Conservation (phyloP, 768 basidiomycete genomes). For the Mycena haematopus region DNA sequence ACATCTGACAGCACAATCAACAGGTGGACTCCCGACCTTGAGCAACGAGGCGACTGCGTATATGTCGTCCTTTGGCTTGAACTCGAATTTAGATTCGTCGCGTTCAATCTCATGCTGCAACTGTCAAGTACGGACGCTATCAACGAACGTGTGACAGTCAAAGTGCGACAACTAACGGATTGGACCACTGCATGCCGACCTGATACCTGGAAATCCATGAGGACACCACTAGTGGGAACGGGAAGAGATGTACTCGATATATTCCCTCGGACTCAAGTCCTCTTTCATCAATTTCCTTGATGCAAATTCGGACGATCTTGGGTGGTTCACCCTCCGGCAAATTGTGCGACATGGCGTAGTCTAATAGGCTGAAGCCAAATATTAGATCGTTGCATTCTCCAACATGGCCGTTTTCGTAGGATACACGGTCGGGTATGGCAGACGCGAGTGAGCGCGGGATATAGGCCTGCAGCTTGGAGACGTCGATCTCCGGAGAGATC, state of each 20-base stretch:
- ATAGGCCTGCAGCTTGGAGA: slow-evolving; percentile 56
- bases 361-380: slow-evolving; percentile 86
- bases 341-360: slow-evolving; percentile 85
- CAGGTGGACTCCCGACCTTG: slow-evolving; percentile 60
- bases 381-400: slow-evolving; percentile 89
- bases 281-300: slow-evolving; percentile 81
- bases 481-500: slow-evolving; percentile 77
- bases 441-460: slow-evolving; percentile 69
- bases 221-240: slow-evolving; percentile 6
- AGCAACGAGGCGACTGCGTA: slow-evolving; percentile 84
- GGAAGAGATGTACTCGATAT: slow-evolving; percentile 61
- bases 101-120: slow-evolving; percentile 87
- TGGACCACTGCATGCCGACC: slow-evolving; percentile 87
- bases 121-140: slow-evolving; percentile 43
- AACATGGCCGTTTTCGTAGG: slow-evolving; percentile 80
- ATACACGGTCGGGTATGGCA: slow-evolving; percentile 70
- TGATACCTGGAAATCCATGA: slow-evolving; percentile 60
- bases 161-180: slow-evolving; percentile 55
- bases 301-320: slow-evolving; percentile 80
- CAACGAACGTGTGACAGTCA: not conserved
- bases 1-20: not conserved
- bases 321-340: slow-evolving; percentile 78
- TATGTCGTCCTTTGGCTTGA: slow-evolving; percentile 80
- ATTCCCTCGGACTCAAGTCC: slow-evolving; percentile 84
- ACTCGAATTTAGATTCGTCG: slow-evolving; percentile 77